A percentile compares a stretch with the other conserved stretches of the same genome.
Conservation (phyloP, 345 rosid species). For the Balakata baccata region DNA sequence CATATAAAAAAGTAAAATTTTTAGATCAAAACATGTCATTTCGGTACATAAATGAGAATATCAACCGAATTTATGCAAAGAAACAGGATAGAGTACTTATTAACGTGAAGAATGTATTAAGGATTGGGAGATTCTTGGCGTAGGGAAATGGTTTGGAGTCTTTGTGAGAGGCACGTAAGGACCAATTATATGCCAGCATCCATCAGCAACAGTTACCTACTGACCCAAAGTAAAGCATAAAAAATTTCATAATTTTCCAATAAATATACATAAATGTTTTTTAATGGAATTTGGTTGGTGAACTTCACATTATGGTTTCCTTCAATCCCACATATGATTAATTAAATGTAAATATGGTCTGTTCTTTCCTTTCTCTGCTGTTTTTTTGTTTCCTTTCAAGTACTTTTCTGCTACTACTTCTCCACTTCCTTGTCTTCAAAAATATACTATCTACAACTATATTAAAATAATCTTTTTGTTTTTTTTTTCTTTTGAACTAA, state of each 20-base stretch:
- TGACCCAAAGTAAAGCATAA: conserved; percentile 33
- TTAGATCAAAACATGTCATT: no score
- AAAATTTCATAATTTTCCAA: not conserved
- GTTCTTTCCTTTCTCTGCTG: conserved; percentile 8
- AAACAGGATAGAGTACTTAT: no score
- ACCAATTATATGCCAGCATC: not conserved
- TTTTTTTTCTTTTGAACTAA: no score
- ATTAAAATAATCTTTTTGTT: no score
- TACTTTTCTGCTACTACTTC: conserved; percentile 7
- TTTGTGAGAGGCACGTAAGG: conserved; percentile 28
- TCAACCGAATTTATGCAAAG: no score
- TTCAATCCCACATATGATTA: not conserved
- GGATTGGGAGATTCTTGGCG: conserved; percentile 31
- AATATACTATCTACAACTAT: not conserved
- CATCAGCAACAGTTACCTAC: not conserved
- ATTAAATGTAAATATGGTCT: not conserved
- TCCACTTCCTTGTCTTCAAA: conserved; percentile 13
- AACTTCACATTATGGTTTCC: not conserved
- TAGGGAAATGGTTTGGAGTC: conserved; percentile 13
- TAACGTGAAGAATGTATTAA: not conserved
- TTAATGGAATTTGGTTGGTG: not conserved
- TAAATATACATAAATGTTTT: not conserved
- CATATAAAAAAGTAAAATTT: no score
- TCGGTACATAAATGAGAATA: no score
- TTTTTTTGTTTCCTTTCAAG: not conserved